Conservation (phyloP, 306 rosid species). For the Lagenaria siceraria region DNA sequence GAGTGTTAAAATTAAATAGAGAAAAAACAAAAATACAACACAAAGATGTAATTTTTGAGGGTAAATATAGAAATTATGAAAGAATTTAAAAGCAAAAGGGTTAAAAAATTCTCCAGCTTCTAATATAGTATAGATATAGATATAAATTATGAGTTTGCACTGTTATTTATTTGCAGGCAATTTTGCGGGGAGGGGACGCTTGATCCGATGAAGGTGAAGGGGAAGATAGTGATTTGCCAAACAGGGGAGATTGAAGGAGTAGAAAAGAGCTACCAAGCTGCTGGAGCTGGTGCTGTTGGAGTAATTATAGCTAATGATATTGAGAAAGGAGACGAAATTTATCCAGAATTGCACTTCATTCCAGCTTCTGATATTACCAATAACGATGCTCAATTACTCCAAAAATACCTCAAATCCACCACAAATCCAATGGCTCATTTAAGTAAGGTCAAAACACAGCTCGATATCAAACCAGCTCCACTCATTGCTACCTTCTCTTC, state of each 20-base stretch:
- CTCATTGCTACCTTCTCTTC: not conserved
- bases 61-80: too few relatives aligned
- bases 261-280: conserved; percentile 19
- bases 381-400: conserved; percentile 17
- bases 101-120: too few relatives aligned
- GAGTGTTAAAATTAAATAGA: too few relatives aligned
- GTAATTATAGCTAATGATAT: conserved; percentile 38
- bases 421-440: conserved; percentile 25
- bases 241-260: conserved; percentile 8
- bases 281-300: conserved; percentile 41
- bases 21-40: too few relatives aligned
- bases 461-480: not conserved
- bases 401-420: conserved; percentile 24
- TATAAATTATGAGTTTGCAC: too few relatives aligned
- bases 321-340: not conserved
- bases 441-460: not conserved
- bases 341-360: conserved; percentile 30
- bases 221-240: conserved; percentile 45
- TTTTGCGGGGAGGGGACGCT: conserved; percentile 27
- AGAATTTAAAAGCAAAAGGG: too few relatives aligned
- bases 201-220: conserved; percentile 37
- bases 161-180: conserved; percentile 11
- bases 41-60: too few relatives aligned
- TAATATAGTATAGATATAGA: too few relatives aligned
- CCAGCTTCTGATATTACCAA: conserved; percentile 33